Conservation (phyloP, 2,329 filamentous ascomycete genomes). For the Epicoccum nigrum region DNA sequence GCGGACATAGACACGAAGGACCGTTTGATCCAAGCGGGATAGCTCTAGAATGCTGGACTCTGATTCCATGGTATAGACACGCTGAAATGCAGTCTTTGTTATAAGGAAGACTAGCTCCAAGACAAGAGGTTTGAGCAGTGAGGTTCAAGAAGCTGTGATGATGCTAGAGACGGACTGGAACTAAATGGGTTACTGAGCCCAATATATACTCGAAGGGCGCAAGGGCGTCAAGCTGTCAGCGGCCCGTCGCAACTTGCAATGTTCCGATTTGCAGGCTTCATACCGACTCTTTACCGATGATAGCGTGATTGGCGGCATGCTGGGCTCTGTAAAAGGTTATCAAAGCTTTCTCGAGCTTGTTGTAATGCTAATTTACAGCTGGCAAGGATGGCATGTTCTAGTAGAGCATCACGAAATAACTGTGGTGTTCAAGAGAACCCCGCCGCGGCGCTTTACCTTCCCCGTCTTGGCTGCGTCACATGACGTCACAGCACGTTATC, state of each 20-base stretch:
- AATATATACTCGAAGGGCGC: conserved; percentile 9
- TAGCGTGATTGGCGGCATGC: not conserved
- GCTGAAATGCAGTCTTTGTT: too few species aligned
- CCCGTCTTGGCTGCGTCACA: conserved; percentile 1
- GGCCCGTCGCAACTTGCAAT: not conserved
- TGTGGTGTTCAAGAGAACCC: too few species aligned
- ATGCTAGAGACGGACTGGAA: too few species aligned
- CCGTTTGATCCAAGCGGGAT: not conserved
- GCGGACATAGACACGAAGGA: conserved; percentile 12
- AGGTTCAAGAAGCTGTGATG: too few species aligned
- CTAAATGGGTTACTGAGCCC: too few species aligned
- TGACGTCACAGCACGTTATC: conserved; percentile 6
- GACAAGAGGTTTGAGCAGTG: too few species aligned
- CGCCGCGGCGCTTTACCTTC: not conserved
- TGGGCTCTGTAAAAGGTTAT: too few species aligned
- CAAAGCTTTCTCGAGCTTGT: not conserved
- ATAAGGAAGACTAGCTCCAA: too few species aligned
- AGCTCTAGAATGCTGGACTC: not conserved
- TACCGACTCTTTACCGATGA: not conserved
- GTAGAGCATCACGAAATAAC: too few species aligned
- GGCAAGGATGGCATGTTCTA: too few species aligned
- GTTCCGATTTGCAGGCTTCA: not conserved
- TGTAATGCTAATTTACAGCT: not conserved
- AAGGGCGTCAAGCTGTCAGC: not conserved
- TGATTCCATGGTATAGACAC: not conserved